phyloP scores from a whole-genome alignment of 2,329 filamentous ascomycete genomes.

The Aplosporella prunicola region DNA sequence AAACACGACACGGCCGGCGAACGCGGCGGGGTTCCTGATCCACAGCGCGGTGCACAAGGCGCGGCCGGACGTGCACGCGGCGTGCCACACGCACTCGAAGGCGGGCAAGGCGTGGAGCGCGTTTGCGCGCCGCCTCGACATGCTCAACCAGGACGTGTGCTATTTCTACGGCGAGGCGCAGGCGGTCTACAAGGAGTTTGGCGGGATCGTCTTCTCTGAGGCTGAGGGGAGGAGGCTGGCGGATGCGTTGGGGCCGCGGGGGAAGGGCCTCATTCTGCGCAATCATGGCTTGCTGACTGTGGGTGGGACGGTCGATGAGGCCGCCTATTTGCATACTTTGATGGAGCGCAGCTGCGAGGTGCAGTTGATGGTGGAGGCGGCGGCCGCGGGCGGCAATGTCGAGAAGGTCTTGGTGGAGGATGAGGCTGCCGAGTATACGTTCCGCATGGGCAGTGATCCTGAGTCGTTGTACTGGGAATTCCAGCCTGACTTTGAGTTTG shows the following conservation, averaged over 20 bases:
- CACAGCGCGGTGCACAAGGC: slow-evolving; percentile 60
- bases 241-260: slow-evolving; percentile 1
- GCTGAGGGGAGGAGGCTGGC: slow-evolving; percentile 24
- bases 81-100: slow-evolving; percentile 60
- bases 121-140: slow-evolving; percentile 57
- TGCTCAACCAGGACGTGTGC: slow-evolving; percentile 60
- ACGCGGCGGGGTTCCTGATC: slow-evolving; percentile 61
- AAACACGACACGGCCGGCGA: slow-evolving; percentile 50
- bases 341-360: slow-evolving; percentile 61
- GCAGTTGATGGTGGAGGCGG: slow-evolving; percentile 59
- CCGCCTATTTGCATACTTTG: slow-evolving; percentile 58
- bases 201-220: slow-evolving; percentile 52
- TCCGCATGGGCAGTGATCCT: slow-evolving; percentile 38
- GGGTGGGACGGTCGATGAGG: slow-evolving; percentile 63
- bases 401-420: slow-evolving; percentile 47
- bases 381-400: slow-evolving; percentile 45
- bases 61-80: slow-evolving; percentile 54
- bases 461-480: slow-evolving; percentile 44
- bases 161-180: slow-evolving; percentile 55
- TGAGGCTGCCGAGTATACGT: slow-evolving; percentile 46
- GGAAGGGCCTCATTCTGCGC: slow-evolving; percentile 53
- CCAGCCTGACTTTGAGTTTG: slow-evolving; percentile 37
- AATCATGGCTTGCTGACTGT: slow-evolving; percentile 68
- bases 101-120: slow-evolving; percentile 59
- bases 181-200: slow-evolving; percentile 55